Evolutionary conservation across 768 basidiomycete genomes (phyloP).

Genomic region (Psilocybe cyanescens): DNA sequence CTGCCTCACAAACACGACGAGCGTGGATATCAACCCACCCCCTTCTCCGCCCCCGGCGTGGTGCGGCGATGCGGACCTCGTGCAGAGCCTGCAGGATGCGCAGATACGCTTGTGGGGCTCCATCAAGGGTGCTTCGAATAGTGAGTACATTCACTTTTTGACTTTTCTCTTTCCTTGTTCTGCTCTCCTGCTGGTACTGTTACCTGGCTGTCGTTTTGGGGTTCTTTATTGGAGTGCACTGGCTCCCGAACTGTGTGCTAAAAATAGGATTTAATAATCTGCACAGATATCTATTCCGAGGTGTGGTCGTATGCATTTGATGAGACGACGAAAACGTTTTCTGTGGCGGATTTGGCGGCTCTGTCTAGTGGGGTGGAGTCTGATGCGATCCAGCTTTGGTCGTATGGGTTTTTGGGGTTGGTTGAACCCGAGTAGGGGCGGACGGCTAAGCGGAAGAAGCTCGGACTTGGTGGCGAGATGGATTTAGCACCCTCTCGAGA

Average conservation of each 20-base stretch:
- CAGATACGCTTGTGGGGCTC: constrained; percentile 41
- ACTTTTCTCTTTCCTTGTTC: background rate
- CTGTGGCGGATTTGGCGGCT: constrained; percentile 40
- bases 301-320: constrained; percentile 44
- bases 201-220: background rate
- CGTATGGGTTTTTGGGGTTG: constrained; percentile 45
- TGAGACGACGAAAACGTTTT: constrained; percentile 36
- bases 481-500: background rate
- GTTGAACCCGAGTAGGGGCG: constrained; percentile 28
- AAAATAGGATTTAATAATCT: background rate
- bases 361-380: constrained; percentile 46
- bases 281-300: constrained; percentile 39
- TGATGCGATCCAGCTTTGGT: constrained; percentile 47
- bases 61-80: constrained; percentile 38
- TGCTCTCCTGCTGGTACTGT: background rate
- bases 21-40: constrained; percentile 25
- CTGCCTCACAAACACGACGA: constrained; percentile 29
- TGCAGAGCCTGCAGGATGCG: constrained; percentile 34
- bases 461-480: background rate
- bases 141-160: constrained; percentile 20
- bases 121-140: constrained; percentile 36
- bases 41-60: constrained; percentile 32
- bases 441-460: background rate
- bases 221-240: background rate
- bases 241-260: background rate